A percentile compares a stretch with the other conserved stretches of the same genome.
These are phyloP conservation scores for Cryptococcus sp. DNA, from an alignment of 1,284 basidiomycete species.

Conservation along the genomic window DNA sequence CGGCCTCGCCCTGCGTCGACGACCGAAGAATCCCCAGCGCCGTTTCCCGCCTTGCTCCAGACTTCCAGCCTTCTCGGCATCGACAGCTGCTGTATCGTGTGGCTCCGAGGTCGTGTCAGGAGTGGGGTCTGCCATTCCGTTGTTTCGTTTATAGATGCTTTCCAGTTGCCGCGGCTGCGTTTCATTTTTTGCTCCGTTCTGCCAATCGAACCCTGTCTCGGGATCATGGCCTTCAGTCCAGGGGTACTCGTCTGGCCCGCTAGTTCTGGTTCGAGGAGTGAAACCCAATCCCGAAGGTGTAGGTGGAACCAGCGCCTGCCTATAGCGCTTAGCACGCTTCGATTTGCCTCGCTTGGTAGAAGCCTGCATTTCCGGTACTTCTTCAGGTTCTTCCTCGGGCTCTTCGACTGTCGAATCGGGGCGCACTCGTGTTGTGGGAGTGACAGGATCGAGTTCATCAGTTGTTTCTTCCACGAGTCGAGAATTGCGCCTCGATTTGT, in stretches of 20 bases:
- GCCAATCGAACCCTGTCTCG: slow-evolving; percentile 10
- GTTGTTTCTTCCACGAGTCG: not conserved
- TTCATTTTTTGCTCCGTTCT: slow-evolving; percentile 4
- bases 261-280: slow-evolving; percentile 13
- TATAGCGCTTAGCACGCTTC: slow-evolving; percentile 21
- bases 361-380: not conserved
- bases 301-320: slow-evolving; percentile 33
- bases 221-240: slow-evolving; percentile 6
- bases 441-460: not conserved
- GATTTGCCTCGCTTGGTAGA: slow-evolving; percentile 11
- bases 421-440: not conserved
- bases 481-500: slow-evolving; percentile 2
- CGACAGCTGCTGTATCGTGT: slow-evolving; percentile 7
- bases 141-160: not conserved
- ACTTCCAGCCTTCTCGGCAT: slow-evolving; percentile 1
- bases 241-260: slow-evolving; percentile 10
- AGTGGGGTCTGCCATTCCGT: no score
- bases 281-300: slow-evolving; percentile 41
- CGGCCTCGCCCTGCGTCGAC: slow-evolving; percentile 10
- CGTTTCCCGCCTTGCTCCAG: slow-evolving; percentile 3
- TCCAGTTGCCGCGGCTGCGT: not conserved
- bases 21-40: slow-evolving; percentile 5
- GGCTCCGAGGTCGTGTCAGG: not conserved
- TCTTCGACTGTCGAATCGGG: not conserved
- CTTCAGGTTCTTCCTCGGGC: not conserved